These are phyloP conservation scores for Scedosporium apiospermum DNA, from an alignment of 2,329 filamentous ascomycete genomes.

Conservation along the genomic window DNA sequence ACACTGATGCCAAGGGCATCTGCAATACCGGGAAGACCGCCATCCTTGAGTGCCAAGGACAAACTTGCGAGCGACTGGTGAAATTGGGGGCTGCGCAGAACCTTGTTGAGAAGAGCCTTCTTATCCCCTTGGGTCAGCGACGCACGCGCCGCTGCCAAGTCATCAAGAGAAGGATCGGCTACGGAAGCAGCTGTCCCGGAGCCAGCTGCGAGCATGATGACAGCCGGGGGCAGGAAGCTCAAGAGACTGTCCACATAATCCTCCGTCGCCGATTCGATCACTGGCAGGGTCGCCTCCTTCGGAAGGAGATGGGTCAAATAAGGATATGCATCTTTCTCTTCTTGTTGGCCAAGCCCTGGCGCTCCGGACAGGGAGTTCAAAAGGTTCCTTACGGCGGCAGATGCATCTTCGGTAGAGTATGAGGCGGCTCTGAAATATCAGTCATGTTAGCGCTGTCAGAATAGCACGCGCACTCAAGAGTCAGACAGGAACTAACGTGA, in stretches of 20 bases:
- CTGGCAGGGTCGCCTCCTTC: constrained; percentile 66
- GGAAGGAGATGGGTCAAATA: constrained; percentile 79
- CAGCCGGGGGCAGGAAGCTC: constrained; percentile 64
- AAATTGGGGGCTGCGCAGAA: constrained; percentile 84
- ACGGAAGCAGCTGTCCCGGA: constrained; percentile 41
- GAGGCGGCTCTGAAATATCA: constrained; percentile 44
- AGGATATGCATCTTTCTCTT: constrained; percentile 57
- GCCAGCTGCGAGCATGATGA: constrained; percentile 69
- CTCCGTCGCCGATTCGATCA: constrained; percentile 57
- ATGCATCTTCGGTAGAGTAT: constrained; percentile 53
- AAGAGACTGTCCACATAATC: constrained; percentile 66
- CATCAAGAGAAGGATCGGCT: constrained; percentile 57
- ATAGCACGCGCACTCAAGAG: background rate
- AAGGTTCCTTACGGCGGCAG: constrained; percentile 76
- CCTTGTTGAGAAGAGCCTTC: constrained; percentile 67
- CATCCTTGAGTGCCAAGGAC: constrained; percentile 80
- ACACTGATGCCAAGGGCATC: constrained; percentile 77
- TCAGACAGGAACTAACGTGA: background rate
- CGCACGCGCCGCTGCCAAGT: constrained; percentile 62
- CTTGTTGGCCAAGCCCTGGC: constrained; percentile 25
- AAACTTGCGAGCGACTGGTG: constrained; percentile 76
- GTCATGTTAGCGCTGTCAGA: constrained; percentile 4
- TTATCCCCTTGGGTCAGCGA: constrained; percentile 69
- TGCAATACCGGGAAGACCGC: constrained; percentile 80
- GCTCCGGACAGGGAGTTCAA: constrained; percentile 67